These are phyloP conservation scores for Tuctoria greenei DNA, from an alignment of 176 grass and related monocot species.

Conservation along the genomic window DNA sequence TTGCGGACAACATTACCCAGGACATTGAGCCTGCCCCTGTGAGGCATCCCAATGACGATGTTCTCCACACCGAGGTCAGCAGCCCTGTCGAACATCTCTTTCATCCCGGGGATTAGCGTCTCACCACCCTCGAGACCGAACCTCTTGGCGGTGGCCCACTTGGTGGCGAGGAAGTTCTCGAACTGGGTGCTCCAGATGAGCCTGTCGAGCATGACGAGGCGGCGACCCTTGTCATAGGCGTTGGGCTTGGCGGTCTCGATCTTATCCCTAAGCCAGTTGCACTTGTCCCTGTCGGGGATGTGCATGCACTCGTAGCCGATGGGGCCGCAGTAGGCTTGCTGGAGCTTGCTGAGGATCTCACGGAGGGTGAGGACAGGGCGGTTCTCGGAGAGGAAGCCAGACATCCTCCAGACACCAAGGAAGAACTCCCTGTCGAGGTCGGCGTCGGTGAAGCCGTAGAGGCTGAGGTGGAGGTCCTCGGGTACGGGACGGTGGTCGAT, in stretches of 20 bases:
- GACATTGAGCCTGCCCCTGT: constrained; percentile 94
- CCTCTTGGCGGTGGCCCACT: constrained; percentile 90
- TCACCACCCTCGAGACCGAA: constrained; percentile 90
- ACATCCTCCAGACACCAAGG: constrained; percentile 85
- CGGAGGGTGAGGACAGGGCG: constrained; percentile 83
- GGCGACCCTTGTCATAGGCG: constrained; percentile 59
- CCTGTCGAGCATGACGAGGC: constrained; percentile 80
- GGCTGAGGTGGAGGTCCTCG: constrained; percentile 55
- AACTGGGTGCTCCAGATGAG: constrained; percentile 97
- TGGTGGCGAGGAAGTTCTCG: constrained; percentile 93
- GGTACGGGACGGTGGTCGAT: constrained; percentile 60
- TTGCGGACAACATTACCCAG: constrained; percentile 89
- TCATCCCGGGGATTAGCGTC: constrained; percentile 95
- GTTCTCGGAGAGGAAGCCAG: constrained; percentile 84
- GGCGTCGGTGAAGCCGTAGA: constrained; percentile 76
- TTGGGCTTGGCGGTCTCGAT: constrained; percentile 62
- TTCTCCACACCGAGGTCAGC: constrained; percentile 75
- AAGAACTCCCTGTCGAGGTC: constrained; percentile 95
- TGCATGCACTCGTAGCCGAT: constrained; percentile 97
- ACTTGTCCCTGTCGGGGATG: constrained; percentile 83
- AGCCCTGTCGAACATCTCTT: constrained; percentile 89
- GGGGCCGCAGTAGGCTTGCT: constrained; percentile 84
- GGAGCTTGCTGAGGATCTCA: constrained; percentile 77
- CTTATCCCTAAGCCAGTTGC: constrained; percentile 90
- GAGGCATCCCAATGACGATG: constrained; percentile 97